phyloP scores from a whole-genome alignment of 2,329 filamentous ascomycete genomes.

The Claviceps pazoutovae region DNA sequence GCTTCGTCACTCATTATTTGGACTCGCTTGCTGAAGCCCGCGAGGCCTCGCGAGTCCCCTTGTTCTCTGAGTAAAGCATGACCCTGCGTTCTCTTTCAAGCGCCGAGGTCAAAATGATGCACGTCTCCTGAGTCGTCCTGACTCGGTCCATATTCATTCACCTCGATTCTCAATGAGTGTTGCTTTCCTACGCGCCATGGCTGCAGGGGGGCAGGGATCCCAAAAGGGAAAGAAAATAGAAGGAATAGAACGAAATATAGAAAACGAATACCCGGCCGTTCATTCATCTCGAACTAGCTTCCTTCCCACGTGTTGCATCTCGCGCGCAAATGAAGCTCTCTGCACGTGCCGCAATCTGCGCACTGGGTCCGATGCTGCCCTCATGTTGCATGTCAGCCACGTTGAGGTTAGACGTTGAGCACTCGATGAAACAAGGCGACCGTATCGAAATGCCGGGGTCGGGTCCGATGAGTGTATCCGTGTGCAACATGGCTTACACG shows the following conservation, averaged over 20 bases:
- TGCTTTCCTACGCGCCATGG: neutral
- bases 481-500: slow-evolving; percentile 5
- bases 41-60: neutral
- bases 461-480: neutral
- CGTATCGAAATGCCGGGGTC: neutral
- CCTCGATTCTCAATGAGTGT: neutral
- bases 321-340: neutral
- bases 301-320: neutral
- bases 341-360: neutral
- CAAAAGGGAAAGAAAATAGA: neutral
- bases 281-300: neutral
- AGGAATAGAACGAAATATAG: neutral
- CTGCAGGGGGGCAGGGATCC: neutral
- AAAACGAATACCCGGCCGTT: neutral
- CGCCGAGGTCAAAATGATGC: neutral
- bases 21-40: slow-evolving; percentile 5
- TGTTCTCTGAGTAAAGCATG: neutral
- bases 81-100: neutral
- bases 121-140: neutral
- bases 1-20: neutral
- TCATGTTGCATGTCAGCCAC: neutral
- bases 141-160: neutral
- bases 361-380: neutral
- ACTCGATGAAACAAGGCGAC: slow-evolving; percentile 1
- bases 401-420: neutral